Evolutionary conservation across 495 filamentous ascomycete species (phyloP), one percentile per base, ranked within the genome.

Genomic region (Choiromyces venosus): DNA sequence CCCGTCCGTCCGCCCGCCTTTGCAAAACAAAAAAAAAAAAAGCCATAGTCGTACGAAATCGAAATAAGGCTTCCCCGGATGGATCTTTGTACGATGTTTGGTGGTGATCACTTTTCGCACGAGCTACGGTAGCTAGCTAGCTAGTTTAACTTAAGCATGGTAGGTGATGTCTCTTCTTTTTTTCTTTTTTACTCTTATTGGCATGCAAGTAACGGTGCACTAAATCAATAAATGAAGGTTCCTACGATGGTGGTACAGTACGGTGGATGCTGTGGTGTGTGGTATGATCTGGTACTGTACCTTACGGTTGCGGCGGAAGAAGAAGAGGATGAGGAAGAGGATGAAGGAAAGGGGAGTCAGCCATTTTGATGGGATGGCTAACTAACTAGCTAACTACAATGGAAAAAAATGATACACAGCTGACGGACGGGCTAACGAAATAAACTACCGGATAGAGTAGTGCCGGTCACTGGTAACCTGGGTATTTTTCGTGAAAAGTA

Each of bases 11-110:
- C n/a, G n/a, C n/a, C n/a, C n/a, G n/a, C n/a, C n/a, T n/a, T n/a
- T n/a, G n/a, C n/a, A 14, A 56, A 14, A 14, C 0, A 14, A 33
- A 12, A 61, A 18, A 69, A 72, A 77, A 64, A 77, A 70, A 77
- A 67, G 74, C 70, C 74, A 77, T 73, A 76, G 75, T 77, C 66
- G 75, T 65, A 77, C 75, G 72, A 77, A 77, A 77, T 69, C 70
- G 74, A 69, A 29, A 29, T 61, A 12, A 29, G 19, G n/a, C n/a
- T n/a, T n/a, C n/a, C 68, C 69, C 75, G 71, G 74, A 77, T 61
- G 61, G 75, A 77, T 77, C 75, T 77, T 65, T 77, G 75, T 77
- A 74, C 67, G 75, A 77, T 77, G 75, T 76, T 77, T 77, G 67
- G 72, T 29, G 52, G 10, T 61, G 52, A 61, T 61, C 52, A 14